Conservation (phyloP, 2,329 filamentous ascomycete species). For the Fusarium tuaranense region DNA sequence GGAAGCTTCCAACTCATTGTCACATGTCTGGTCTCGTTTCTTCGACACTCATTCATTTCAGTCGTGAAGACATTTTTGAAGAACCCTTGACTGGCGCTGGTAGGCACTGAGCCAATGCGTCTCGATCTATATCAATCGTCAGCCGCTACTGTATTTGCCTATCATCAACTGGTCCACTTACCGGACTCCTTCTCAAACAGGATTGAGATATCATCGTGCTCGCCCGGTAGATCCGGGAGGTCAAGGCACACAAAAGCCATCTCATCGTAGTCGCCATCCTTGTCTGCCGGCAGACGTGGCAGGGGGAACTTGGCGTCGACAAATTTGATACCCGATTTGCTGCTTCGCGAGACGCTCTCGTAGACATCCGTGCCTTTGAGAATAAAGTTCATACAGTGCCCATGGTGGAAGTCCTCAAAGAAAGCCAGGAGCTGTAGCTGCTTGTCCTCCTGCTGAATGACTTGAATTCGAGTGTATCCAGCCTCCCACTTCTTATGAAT, state of each 20-base stretch:
- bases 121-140: constrained; percentile 60
- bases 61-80: constrained; percentile 48
- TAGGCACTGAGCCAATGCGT: constrained; percentile 62
- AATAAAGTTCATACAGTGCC: constrained; percentile 89
- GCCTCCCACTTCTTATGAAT: constrained; percentile 97
- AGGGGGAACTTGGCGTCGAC: constrained; percentile 93
- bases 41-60: constrained; percentile 42
- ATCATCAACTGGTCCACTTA: constrained; percentile 58
- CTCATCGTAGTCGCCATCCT: constrained; percentile 65
- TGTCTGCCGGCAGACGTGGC: constrained; percentile 70
- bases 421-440: constrained; percentile 83
- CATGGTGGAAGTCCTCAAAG: constrained; percentile 88
- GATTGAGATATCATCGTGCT: constrained; percentile 92
- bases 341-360: constrained; percentile 73
- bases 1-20: constrained; percentile 16
- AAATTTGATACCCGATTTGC: constrained; percentile 80
- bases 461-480: constrained; percentile 80
- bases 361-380: constrained; percentile 87
- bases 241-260: constrained; percentile 86
- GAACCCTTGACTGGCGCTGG: constrained; percentile 68
- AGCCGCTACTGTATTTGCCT: constrained; percentile 13
- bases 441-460: constrained; percentile 78
- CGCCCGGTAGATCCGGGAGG: constrained; percentile 87
- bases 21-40: constrained; percentile 10
- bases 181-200: constrained; percentile 83